These are phyloP conservation scores for Solanum commersonii DNA, from an alignment of 257 asterid species.

Conservation along the genomic window DNA sequence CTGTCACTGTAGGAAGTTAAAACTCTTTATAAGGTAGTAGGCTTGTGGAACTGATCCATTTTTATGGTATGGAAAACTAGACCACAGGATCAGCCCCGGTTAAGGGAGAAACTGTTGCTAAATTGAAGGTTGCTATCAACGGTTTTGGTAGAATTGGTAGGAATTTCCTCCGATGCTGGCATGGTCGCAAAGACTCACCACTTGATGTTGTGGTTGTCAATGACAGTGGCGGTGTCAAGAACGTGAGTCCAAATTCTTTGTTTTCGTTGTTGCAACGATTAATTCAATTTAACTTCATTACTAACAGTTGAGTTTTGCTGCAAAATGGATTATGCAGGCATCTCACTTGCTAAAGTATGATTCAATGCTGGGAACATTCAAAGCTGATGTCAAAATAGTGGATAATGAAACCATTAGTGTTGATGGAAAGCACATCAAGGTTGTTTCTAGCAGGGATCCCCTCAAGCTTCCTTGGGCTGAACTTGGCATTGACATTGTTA, in stretches of 20 bases:
- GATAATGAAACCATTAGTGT: conserved; percentile 79
- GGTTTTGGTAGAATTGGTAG: conserved; percentile 93
- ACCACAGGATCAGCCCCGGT: conserved; percentile 43
- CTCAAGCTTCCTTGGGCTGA: conserved; percentile 95
- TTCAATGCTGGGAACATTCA: conserved; percentile 89
- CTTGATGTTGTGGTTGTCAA: conserved; percentile 76
- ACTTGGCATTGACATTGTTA: conserved; percentile 82
- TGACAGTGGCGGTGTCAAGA: conserved; percentile 93
- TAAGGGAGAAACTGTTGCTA: conserved; percentile 75
- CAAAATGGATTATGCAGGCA: conserved; percentile 35
- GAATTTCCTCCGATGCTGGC: conserved; percentile 98
- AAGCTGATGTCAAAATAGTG: conserved; percentile 73
- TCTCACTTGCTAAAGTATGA: conserved; percentile 88
- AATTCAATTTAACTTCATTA: background rate
- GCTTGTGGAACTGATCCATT: background rate
- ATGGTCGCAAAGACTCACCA: conserved; percentile 87
- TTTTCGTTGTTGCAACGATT: background rate
- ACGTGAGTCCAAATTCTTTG: conserved; percentile 27
- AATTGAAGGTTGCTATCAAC: conserved; percentile 80
- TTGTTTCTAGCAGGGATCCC: conserved; percentile 82
- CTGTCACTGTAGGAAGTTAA: background rate
- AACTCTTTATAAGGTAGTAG: background rate
- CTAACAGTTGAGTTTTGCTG: background rate
- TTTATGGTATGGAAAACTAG: conserved; percentile 20
- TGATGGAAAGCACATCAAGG: conserved; percentile 75